phyloP scores from a whole-genome alignment of 352 stramenopile species.

The Pythium aquatile region DNA sequence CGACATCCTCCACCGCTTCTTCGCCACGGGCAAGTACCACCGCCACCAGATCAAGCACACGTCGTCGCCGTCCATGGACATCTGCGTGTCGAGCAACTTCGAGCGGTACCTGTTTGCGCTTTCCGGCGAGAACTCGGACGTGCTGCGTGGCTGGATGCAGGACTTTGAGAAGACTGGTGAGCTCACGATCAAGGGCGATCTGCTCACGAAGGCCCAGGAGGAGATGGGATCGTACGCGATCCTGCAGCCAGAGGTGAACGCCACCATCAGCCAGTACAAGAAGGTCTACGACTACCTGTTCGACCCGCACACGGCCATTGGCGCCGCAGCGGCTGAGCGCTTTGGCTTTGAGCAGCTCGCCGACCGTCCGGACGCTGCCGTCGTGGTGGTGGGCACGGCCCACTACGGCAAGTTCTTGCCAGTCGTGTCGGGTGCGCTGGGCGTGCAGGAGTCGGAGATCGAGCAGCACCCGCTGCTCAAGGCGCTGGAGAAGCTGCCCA shows the following conservation, averaged over 20 bases:
- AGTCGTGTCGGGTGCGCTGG: conserved; percentile 88
- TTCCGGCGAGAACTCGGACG: conserved; percentile 89
- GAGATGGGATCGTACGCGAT: conserved; percentile 95
- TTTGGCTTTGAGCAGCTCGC: conserved; percentile 66
- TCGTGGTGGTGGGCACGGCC: conserved; percentile 95
- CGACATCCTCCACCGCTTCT: conserved; percentile 99
- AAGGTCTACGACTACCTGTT: conserved; percentile 94
- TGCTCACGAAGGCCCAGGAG: conserved; percentile 86
- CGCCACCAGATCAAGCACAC: conserved; percentile 91
- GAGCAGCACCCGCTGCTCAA: conserved; percentile 78
- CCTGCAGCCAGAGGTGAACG: conserved; percentile 82
- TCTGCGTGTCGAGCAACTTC: conserved; percentile 99
- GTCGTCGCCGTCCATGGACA: conserved; percentile 98
- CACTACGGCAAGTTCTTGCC: conserved; percentile 98
- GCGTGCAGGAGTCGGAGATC: conserved; percentile 59
- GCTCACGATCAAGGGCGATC: conserved; percentile 90
- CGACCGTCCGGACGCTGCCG: conserved; percentile 52
- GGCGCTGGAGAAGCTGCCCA: conserved; percentile 67
- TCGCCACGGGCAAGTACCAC: conserved; percentile 96
- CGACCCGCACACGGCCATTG: conserved; percentile 96
- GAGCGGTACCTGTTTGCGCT: conserved; percentile 98
- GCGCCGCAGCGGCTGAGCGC: conserved; percentile 88
- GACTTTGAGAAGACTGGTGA: conserved; percentile 94
- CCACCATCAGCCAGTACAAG: conserved; percentile 92
- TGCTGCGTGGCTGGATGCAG: conserved; percentile 93